Conservation (phyloP, 2,329 filamentous ascomycete genomes). For the Verticillium longisporum region DNA sequence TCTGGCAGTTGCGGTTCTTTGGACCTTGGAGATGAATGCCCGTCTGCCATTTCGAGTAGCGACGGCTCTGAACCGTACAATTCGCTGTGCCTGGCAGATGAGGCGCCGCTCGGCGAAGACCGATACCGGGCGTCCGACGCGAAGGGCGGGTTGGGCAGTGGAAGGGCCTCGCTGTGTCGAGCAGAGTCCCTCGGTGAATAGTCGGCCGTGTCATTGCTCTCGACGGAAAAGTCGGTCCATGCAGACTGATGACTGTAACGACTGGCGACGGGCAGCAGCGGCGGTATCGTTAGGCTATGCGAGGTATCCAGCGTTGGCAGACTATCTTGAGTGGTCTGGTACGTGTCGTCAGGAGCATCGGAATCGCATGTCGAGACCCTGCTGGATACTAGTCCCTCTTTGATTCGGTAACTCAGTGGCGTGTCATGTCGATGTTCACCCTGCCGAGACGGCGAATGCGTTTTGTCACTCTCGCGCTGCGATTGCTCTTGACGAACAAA, state of each 20-base stretch:
- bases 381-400: conserved; percentile 19
- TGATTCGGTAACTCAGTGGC: neutral
- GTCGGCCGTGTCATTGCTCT: conserved; percentile 38
- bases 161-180: conserved; percentile 5
- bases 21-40: conserved; percentile 8
- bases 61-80: conserved; percentile 24
- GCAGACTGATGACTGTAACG: conserved; percentile 47
- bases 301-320: conserved; percentile 26
- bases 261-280: conserved; percentile 33
- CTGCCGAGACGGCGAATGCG: neutral
- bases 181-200: conserved; percentile 14
- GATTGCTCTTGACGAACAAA: neutral
- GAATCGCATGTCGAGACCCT: conserved; percentile 34
- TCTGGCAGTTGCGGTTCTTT: conserved; percentile 38
- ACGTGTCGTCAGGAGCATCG: conserved; percentile 8
- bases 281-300: conserved; percentile 40
- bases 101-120: conserved; percentile 5
- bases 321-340: conserved; percentile 8
- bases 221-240: conserved; percentile 56
- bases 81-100: conserved; percentile 11
- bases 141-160: conserved; percentile 12
- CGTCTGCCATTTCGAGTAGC: conserved; percentile 16
- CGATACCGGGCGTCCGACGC: conserved; percentile 4
- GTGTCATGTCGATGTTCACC: neutral
- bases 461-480: neutral